Evolutionary conservation across 176 grass and related monocot genomes (phyloP).

Genomic region (Phoenix roebelenii): DNA sequence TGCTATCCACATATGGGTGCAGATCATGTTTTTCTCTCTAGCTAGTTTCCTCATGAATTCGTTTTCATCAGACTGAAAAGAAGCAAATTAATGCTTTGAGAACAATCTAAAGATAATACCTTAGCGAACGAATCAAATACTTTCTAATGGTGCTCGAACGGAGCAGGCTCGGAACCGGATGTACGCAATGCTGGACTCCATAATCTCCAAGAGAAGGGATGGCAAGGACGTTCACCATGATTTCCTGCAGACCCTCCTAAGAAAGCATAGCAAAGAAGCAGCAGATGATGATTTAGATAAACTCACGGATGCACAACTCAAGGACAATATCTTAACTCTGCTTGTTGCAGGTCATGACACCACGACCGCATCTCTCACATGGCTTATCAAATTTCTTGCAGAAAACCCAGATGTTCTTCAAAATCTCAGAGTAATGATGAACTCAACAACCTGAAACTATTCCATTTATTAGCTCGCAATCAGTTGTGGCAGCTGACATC

Average conservation of each 20-base stretch:
- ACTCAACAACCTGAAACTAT: too few species aligned
- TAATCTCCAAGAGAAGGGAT: slow-evolving; percentile 35
- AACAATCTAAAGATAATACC: too few species aligned
- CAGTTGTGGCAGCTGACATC: too few species aligned
- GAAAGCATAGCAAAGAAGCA: slow-evolving; percentile 30
- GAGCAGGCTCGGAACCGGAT: slow-evolving; percentile 41
- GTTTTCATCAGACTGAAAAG: too few species aligned
- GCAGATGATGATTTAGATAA: slow-evolving; percentile 20
- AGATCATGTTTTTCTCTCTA: too few species aligned
- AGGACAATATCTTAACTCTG: slow-evolving; percentile 67
- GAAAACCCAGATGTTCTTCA: slow-evolving; percentile 38
- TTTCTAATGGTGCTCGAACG: not conserved
- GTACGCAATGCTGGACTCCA: slow-evolving; percentile 58
- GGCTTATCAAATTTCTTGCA: slow-evolving; percentile 64
- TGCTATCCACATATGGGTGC: too few species aligned
- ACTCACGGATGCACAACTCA: slow-evolving; percentile 55
- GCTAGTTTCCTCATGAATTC: too few species aligned
- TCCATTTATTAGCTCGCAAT: too few species aligned
- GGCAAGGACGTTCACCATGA: slow-evolving; percentile 27
- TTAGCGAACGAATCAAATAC: too few species aligned
- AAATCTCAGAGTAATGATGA: slow-evolving; percentile 31
- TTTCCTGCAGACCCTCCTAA: slow-evolving; percentile 50
- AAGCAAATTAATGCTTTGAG: too few species aligned
- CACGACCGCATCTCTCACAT: slow-evolving; percentile 48
- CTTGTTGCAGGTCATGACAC: slow-evolving; percentile 67